Percentiles rank a stretch among this genome's conserved stretches.
phyloP scores from a whole-genome alignment of 2,329 filamentous ascomycete genomes.

The Aureobasidium sp. region DNA sequence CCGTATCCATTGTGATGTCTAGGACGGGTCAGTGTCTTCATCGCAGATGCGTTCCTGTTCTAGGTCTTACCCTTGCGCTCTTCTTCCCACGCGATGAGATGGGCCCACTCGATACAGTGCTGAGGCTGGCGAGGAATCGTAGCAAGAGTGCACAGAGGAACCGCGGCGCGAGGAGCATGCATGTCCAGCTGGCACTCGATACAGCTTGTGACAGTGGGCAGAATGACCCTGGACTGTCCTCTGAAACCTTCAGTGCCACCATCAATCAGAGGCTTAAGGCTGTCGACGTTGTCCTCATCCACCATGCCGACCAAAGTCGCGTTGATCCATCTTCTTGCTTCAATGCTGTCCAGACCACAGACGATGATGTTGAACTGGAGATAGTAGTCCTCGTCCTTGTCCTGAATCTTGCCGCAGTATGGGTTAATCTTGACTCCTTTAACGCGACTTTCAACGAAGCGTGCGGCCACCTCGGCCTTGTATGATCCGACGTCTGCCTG shows the following conservation, averaged over 20 bases:
- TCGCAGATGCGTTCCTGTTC: too few relatives aligned
- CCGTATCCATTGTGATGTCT: constrained; percentile 81
- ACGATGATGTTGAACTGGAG: constrained; percentile 92
- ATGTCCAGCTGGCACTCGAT: constrained; percentile 98
- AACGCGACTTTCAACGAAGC: constrained; percentile 83
- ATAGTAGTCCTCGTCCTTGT: constrained; percentile 93
- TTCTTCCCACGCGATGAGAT: constrained; percentile 92
- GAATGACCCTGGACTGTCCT: constrained; percentile 84
- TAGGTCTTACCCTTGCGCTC: constrained; percentile 35
- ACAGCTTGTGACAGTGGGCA: constrained; percentile 88
- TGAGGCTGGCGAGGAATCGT: constrained; percentile 95
- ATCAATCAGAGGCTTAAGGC: constrained; percentile 87
- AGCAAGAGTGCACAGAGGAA: constrained; percentile 91
- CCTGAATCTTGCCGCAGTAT: constrained; percentile 91
- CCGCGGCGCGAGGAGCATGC: constrained; percentile 93
- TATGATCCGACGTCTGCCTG: constrained; percentile 82
- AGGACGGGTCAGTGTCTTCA: neutral
- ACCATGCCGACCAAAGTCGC: constrained; percentile 86
- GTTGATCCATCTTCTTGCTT: constrained; percentile 98
- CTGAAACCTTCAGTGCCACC: constrained; percentile 98
- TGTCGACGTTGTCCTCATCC: constrained; percentile 72
- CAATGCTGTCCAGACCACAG: constrained; percentile 92
- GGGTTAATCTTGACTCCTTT: constrained; percentile 88
- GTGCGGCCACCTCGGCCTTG: constrained; percentile 88
- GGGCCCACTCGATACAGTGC: constrained; percentile 98